Evolutionary conservation across 257 asterid species (phyloP), one percentile per base, ranked within the genome.

Genomic region (Solanum etuberosum): DNA sequence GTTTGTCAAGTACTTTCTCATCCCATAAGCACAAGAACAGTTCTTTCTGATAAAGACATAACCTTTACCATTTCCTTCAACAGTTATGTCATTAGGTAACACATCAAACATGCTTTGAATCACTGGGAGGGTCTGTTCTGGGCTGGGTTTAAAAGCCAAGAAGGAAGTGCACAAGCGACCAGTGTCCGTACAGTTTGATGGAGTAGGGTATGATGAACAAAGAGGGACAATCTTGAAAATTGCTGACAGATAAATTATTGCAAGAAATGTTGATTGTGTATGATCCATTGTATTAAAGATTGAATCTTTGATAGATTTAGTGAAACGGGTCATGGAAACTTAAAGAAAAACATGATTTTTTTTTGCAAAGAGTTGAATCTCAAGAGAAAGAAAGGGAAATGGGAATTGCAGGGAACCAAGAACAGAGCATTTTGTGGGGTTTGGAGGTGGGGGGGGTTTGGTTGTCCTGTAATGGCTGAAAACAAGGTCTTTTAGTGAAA

Each of bases 51-150:
- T 90, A 89, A 97, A 97, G 59, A 97, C 25, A 86, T 97, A 97
- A 82, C 89, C 94, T 87, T 95, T 92, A 23, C 92, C 98, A 85
- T 92, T 92, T 35, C 97, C 99, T 89, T 97, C 99, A 32, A 91
- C 87, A 4, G 98, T 95, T 76, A 97, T 68, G 83, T 95, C 98
- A 63, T 90, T 91, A 42, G 92, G 93, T 40, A 95, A 85, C 10
- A 95, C 99, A 90, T 97, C 99, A 89, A 97, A 97, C 99, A 97
- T 97, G 95, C 98, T 97, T 85, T 90, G 89, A 81, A 97, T 93
- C 82, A 97, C 93, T 2, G 92, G 86, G 5, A 95, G 91, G 48
- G 92, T 92, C 86, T 94, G 94, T 46, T 91, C 91, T 18, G 92
- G 48, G 4, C 93, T 85, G 91, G 98, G 97, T 65, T 94, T 97